Evolutionary conservation across 2,329 filamentous ascomycete species (phyloP).

Genomic region (Colletotrichum phormii): DNA sequence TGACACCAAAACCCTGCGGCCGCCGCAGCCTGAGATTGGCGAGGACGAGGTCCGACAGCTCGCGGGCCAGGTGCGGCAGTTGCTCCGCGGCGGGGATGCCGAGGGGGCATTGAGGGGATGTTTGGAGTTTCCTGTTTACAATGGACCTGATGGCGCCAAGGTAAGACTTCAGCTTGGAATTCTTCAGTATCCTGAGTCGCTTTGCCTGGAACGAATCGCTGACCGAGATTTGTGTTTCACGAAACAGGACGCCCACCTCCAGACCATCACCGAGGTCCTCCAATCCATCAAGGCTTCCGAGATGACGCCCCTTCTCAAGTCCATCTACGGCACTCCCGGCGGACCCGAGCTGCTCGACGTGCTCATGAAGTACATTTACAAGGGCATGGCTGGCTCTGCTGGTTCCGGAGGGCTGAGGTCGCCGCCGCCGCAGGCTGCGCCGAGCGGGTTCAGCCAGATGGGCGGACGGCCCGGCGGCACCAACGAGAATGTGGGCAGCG

Average conservation of each 20-base stretch:
- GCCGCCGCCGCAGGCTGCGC: conserved; percentile 77
- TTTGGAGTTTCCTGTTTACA: conserved; percentile 86
- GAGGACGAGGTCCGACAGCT: conserved; percentile 84
- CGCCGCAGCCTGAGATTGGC: conserved; percentile 78
- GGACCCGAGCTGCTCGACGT: conserved; percentile 90
- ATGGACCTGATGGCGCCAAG: conserved; percentile 68
- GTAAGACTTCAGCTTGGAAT: conserved; percentile 49
- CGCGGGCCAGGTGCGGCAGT: conserved; percentile 85
- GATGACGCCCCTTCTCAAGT: conserved; percentile 88
- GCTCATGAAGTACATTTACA: conserved; percentile 98
- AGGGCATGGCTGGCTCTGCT: conserved; percentile 78
- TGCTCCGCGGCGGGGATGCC: conserved; percentile 86
- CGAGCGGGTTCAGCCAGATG: conserved; percentile 79
- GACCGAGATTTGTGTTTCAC: conserved; percentile 27
- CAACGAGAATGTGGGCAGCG: conserved; percentile 80
- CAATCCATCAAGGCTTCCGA: conserved; percentile 97
- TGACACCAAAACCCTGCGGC: conserved; percentile 84
- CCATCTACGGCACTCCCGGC: conserved; percentile 81
- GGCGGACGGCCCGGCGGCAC: conserved; percentile 62
- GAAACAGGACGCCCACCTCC: conserved; percentile 82
- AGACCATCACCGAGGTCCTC: conserved; percentile 90
- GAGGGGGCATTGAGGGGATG: conserved; percentile 88
- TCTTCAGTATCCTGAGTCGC: too few species aligned
- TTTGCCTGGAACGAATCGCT: conserved; percentile 13
- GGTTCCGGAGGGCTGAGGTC: conserved; percentile 57